Evolutionary conservation across 2,329 filamentous ascomycete species (phyloP), one percentile per base, ranked within the genome.

Genomic region (Pseudophaeomoniella oleicola): DNA sequence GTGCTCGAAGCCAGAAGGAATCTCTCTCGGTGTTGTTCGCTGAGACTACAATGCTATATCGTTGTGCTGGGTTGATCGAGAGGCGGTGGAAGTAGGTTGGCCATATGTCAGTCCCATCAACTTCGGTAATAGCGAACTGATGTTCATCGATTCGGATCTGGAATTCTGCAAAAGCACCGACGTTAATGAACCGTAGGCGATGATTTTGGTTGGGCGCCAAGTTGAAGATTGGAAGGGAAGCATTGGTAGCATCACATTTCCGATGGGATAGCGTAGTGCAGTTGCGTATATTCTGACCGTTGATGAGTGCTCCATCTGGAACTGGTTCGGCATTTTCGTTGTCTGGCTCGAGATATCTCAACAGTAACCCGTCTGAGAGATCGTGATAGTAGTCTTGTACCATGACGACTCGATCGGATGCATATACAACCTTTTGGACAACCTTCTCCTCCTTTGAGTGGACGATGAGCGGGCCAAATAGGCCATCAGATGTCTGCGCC

Each of bases 111-210:
- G 54, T 41, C 4, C 57, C 57, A 34, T 60, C 57, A 2, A 58
- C 46, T 35, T 57, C 55, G 4, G 59, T 53, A 4, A 61, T 51
- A 1, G 47, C 56, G 47, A 60, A 53, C 32, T 54, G 48, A 41
- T 61, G 58, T 15, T 51, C 55, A 43, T 62, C 60, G 32, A 67
- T 56, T 34, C 57, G 63, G 40, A 71, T 57, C 39, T 66, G 66
- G 43, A 69, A 66, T 15, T 55, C 58, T 1, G 62, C 64, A 54
- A 87, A 86, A 6, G 80, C 80, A 12, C 75, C 80, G 11, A 84
- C 75, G 46, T 86, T 87, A 50, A 83, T 65, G 45, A 86, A 59
- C 17, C 78, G 76, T 47, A 88, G 65, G n/a, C 84, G 59, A 40
- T 87, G 87, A 0, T 77, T 86, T 43, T 72, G 81, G 2, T 72